Evolutionary conservation across 1,139 yeast species (phyloP).

Genomic region (Candida pseudoviswanathii): DNA sequence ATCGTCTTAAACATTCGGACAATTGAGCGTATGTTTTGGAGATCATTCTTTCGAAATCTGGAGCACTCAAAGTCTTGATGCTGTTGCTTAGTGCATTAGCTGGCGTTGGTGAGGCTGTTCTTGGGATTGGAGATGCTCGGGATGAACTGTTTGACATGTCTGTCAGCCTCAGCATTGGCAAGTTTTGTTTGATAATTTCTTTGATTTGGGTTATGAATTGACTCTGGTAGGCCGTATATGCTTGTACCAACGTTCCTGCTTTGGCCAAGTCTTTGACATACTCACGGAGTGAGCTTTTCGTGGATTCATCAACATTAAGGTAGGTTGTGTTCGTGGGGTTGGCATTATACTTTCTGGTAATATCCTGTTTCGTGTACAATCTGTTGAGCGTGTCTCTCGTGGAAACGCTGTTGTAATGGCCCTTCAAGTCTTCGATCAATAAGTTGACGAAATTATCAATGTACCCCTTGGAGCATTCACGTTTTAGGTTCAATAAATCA

Average conservation of each 20-base stretch:
- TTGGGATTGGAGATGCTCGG: conserved; percentile 34
- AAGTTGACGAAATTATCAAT: conserved; percentile 56
- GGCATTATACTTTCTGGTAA: conserved; percentile 22
- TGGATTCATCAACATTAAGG: conserved; percentile 32
- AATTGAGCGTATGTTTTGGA: conserved; percentile 61
- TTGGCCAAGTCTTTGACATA: conserved; percentile 59
- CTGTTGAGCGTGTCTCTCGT: conserved; percentile 55
- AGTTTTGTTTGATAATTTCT: conserved; percentile 61
- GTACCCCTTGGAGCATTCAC: conserved; percentile 69
- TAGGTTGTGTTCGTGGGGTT: conserved; percentile 29
- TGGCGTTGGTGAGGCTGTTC: conserved; percentile 16
- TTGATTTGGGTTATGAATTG: conserved; percentile 70
- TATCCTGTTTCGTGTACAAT: conserved; percentile 34
- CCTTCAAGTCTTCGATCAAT: conserved; percentile 61
- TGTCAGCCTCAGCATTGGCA: conserved; percentile 45
- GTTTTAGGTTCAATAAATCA: conserved; percentile 49
- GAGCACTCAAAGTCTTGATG: conserved; percentile 65
- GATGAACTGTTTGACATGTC: conserved; percentile 32
- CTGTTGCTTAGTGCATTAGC: conserved; percentile 42
- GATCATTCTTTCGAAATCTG: conserved; percentile 76
- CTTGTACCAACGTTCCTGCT: conserved; percentile 64
- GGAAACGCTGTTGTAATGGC: conserved; percentile 54
- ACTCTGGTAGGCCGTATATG: conserved; percentile 70
- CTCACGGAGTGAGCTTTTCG: conserved; percentile 43
- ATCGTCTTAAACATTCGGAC: conserved; percentile 71